Base-by-base conservation (phyloP, 768 basidiomycete species). In the Lentinula guzmanii region DNA sequence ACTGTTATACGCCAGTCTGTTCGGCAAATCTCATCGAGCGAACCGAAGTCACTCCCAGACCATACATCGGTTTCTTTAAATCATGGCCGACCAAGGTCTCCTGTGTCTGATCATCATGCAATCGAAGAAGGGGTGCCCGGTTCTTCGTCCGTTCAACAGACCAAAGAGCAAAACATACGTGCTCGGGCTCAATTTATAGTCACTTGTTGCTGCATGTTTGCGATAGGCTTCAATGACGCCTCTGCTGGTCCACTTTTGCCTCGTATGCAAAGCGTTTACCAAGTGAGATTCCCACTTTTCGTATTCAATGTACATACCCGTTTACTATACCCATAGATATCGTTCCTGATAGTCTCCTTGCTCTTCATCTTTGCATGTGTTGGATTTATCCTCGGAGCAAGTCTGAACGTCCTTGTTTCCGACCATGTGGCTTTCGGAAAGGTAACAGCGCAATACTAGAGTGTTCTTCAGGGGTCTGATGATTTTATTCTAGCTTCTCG, bases 331-430 rank as follows among this genome's bases (percentile, higher is more conserved):
- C 37, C 28, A 15, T 56, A 77, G 78, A 66, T 79, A 50, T 70
- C 73, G 21, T 79, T 74, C 63, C 66, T 70, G 1, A 65, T 72
- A 31, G 78, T 80, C 3, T 80, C 79, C 28, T 60, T 81, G 15
- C 68, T 80, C 6, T 81, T 78, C 62, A 76, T 80, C 8, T 71
- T 74, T 60, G 70, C 74, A n/a, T 77, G 75, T 59, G 56, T 69
- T 9, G 79, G 61, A 2, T 61, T 31, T 31, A 21, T 61, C 10
- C 13, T 56, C 33, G 61, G 61, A 24, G 80, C 79, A 0, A 84
- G 83, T 45, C 56, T 63, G 56, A 13, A 37, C 13, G 53, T 52
- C 16, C 16, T 34, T 4, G 28, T 56, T 11, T 46, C 39, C 9
- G 51, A 24, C 8, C 34, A 28, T 24, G 8, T 58, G 45, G n/a